Conservation (phyloP, 2,329 filamentous ascomycete genomes). For the Akanthomyces uredinophilus region DNA sequence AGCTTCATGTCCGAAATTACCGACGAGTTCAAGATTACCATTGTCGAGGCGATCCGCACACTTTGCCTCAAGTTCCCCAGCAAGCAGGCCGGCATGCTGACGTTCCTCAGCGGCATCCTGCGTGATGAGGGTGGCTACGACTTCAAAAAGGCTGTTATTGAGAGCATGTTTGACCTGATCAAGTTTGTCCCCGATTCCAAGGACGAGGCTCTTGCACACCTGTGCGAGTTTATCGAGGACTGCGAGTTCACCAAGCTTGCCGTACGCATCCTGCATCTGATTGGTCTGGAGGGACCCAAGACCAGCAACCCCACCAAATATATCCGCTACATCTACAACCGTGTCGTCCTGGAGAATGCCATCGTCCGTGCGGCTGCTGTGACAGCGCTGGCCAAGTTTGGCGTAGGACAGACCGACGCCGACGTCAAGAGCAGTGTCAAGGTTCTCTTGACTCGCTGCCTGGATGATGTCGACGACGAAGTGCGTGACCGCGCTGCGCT, state of each 20-base stretch:
- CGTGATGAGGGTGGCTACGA: constrained; percentile 97
- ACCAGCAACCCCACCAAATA: constrained; percentile 96
- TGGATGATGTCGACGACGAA: constrained; percentile 97
- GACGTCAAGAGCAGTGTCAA: constrained; percentile 95
- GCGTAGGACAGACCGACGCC: constrained; percentile 90
- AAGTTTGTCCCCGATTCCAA: constrained; percentile 93
- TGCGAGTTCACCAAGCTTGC: constrained; percentile 98
- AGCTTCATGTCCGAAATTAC: constrained; percentile 99
- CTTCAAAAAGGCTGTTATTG: constrained; percentile 95
- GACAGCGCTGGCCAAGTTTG: constrained; percentile 93
- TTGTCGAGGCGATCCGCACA: constrained; percentile 95
- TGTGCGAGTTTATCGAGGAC: constrained; percentile 99
- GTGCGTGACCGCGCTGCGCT: constrained; percentile 92
- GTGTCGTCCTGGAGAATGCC: constrained; percentile 94
- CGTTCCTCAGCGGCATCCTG: constrained; percentile 94
- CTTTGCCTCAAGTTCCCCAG: constrained; percentile 95
- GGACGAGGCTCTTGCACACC: constrained; percentile 79
- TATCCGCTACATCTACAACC: constrained; percentile 98
- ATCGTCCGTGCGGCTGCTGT: constrained; percentile 93
- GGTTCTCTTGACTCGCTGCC: constrained; percentile 84
- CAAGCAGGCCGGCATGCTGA: constrained; percentile 96
- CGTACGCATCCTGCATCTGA: constrained; percentile 87
- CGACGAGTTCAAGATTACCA: constrained; percentile 99
- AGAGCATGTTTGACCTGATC: constrained; percentile 99
- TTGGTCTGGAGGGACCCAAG: constrained; percentile 91